These are phyloP conservation scores for Rhodofomes roseus DNA, from an alignment of 1,284 basidiomycete genomes.

Conservation along the genomic window DNA sequence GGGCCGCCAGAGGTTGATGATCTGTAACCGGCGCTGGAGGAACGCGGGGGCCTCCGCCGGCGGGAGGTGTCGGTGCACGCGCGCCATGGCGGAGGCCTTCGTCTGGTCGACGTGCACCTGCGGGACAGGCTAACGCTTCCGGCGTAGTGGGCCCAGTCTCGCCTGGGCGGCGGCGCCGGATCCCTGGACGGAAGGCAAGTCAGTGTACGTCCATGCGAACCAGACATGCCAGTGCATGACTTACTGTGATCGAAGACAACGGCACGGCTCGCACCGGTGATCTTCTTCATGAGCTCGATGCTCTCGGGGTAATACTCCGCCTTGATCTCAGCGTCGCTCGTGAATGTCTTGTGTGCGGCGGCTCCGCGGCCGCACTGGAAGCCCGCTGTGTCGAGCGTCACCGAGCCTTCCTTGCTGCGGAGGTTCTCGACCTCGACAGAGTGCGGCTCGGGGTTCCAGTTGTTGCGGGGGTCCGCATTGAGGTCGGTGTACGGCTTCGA, in stretches of 20 bases:
- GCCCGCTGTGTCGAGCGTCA: too few species aligned
- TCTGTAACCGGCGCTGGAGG: conserved; percentile 44
- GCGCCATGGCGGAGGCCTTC: not conserved
- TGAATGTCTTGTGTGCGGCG: too few species aligned
- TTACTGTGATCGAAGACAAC: conserved; percentile 39
- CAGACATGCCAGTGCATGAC: conserved; percentile 23
- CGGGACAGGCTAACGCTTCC: not conserved
- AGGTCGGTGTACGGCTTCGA: too few species aligned
- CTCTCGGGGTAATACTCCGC: too few species aligned
- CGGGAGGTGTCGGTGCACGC: not conserved
- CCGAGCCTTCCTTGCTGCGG: too few species aligned
- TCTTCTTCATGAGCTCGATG: conserved; percentile 32
- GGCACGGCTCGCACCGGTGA: conserved; percentile 33
- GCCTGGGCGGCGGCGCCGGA: not conserved
- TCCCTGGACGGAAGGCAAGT: not conserved
- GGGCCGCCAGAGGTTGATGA: conserved; percentile 54
- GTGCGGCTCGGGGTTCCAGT: too few species aligned
- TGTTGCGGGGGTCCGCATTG: too few species aligned
- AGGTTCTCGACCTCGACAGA: too few species aligned
- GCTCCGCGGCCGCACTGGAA: too few species aligned
- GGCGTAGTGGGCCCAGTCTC: conserved; percentile 13
- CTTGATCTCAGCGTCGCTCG: too few species aligned
- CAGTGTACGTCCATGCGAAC: not conserved
- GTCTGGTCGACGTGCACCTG: not conserved
- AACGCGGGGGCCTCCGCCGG: conserved; percentile 13